These are phyloP conservation scores for Haplosporangium sp. DNA, from an alignment of 371 early-diverging fungal species.

Conservation along the genomic window DNA sequence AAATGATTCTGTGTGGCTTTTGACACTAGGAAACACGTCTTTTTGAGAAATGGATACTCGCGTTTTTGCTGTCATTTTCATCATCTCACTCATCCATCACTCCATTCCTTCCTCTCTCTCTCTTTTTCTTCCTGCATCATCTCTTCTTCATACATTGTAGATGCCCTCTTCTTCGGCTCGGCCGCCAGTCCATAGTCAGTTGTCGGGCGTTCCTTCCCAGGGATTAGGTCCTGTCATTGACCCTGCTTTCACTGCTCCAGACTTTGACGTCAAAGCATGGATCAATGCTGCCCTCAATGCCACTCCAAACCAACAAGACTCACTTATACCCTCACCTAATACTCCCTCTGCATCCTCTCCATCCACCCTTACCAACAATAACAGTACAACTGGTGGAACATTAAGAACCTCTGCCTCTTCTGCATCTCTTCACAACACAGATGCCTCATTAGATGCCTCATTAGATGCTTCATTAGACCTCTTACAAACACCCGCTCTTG, in stretches of 20 bases:
- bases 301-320: constrained; percentile 17
- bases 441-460: constrained; percentile 47
- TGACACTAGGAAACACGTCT: too few species aligned
- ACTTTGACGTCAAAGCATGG: constrained; percentile 75
- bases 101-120: not conserved
- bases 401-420: constrained; percentile 13
- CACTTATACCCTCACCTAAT: constrained; percentile 5
- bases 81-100: too few species aligned
- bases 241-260: constrained; percentile 49
- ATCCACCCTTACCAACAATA: constrained; percentile 4
- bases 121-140: not conserved
- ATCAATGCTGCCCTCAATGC: constrained; percentile 64
- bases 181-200: constrained; percentile 18
- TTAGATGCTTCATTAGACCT: constrained; percentile 42
- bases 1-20: not conserved
- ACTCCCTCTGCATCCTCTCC: constrained; percentile 1
- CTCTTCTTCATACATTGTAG: not conserved
- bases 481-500: constrained; percentile 43
- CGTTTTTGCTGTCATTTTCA: too few species aligned
- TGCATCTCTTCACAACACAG: constrained; percentile 10
- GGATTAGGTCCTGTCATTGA: constrained; percentile 27
- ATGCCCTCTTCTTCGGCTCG: constrained; percentile 49
- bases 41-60: not conserved
- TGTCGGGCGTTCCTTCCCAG: constrained; percentile 17
- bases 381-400: not conserved